Base-by-base conservation (phyloP, 352 stramenopile species). In the Stephanocyclus meneghinianus region DNA sequence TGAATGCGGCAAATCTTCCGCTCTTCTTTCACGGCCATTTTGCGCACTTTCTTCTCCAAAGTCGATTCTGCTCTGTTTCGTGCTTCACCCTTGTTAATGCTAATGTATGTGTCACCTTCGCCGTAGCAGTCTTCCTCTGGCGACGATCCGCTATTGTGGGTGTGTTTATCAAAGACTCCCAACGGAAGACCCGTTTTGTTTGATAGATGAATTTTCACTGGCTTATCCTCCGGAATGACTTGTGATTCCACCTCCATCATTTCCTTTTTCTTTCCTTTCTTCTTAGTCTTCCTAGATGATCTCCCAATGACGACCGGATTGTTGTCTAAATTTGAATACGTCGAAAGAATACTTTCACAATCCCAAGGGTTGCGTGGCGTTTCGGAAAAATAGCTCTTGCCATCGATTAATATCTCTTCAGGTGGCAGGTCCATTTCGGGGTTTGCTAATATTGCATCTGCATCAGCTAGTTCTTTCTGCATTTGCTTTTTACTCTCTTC, bases 241-340 rank as follows among this genome's bases (percentile, higher is more conserved):
- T 42, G 9, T 16, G 48, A 62, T 29, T 72, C 64, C 40, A 63
- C 48, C 56, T 70, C 75, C 40, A 85, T 67, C 15, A 61, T 47
- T 40, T 50, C 37, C 7, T 51, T 59, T 21, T 96, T 97, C 70
- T 94, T 94, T 56, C 88, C 87, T 50, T 91, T 91, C 70, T 94
- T 95, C 73, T 96, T 95, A 71, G 91, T 91, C 37, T 88, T 86
- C 48, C 89, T 90, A 30, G 63, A 71, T 61, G 63, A 71, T 64
- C 96, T 91, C 47, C 88, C 88, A 67, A 98, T 92, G 7, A 98
- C 77, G 8, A 94, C 97, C 29, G 97, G 97, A 86, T 98, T 97
- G 90, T 99, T 99, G 85, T 99, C 96, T 76, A 98, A 69, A 80
- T 97, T 99, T 37, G 95, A 98, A 89, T 99, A 99, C 47, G 97